Base-by-base conservation (phyloP, 2,329 filamentous ascomycete genomes). In the Sporothrix schenckii region DNA sequence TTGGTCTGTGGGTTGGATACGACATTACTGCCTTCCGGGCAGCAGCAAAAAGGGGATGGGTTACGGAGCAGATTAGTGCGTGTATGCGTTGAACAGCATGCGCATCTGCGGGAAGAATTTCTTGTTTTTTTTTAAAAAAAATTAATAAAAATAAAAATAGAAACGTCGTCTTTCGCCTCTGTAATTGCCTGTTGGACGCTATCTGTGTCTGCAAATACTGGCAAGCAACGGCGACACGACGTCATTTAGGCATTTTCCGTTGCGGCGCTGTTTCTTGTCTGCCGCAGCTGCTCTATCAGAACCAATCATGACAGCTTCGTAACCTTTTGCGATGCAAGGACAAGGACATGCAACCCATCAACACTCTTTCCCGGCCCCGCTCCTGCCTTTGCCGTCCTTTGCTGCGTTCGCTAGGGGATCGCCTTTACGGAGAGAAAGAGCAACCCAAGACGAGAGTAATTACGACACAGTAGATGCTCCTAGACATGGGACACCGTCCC, bases 11-110 rank as follows among this genome's bases (percentile, higher is more conserved):
- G 52, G 27, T 52, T 66, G 6, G 34, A 9, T 34, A 66, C 47
- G 60, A 49, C 63, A 16, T 66, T 39, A 16, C 44, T 66, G 63
- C 63, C 47, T 66, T 66, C 47, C n/a, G 47, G 61, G 61, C 61
- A 66, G 27, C 63, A 39, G 47, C 27, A 27, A 52, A 52, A 21
- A 66, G 63, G 63, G 63, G 34, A 34, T 34, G 34, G 41, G 54
- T 52, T 53, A 66, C 63, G 63, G 30, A 53, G 63, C 61, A 65
- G 44, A 61, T 14, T 24, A 63, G 6, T 44, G 21, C n/a, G 41
- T 24, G 34, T 61, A 13, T 34, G n/a, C 14, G 39, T 21, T 34
- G 16, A 27, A 50, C 61, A 50, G 44, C 44, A 50, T 50, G 24
- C 34, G 44, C 44, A 34, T 65, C 44, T 19, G 10, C 44, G 9